phyloP scores from a whole-genome alignment of 176 grass and related monocot genomes.

The Rhynchospora breviuscula region DNA sequence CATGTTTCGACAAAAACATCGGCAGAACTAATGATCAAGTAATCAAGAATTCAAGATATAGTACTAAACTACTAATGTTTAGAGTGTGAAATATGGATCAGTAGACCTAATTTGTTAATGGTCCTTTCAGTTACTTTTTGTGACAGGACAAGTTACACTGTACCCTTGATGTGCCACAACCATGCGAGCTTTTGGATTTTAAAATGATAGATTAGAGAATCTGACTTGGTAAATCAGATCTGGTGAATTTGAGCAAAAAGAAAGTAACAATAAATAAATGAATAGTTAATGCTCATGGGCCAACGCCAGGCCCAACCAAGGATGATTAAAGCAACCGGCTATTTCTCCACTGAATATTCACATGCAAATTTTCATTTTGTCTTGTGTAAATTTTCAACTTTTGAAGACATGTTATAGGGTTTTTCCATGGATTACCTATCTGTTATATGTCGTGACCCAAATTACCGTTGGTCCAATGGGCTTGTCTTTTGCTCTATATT shows the following conservation, averaged over 20 bases:
- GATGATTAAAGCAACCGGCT: not conserved
- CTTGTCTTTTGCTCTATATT: no score
- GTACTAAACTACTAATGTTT: not conserved
- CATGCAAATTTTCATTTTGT: not conserved
- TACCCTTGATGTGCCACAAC: not conserved
- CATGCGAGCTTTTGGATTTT: not conserved
- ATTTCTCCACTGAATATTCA: not conserved
- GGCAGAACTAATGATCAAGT: not conserved
- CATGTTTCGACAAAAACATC: not conserved
- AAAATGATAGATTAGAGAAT: not conserved
- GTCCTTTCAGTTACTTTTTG: not conserved
- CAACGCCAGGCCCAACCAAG: not conserved
- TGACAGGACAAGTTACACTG: not conserved
- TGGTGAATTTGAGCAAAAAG: not conserved
- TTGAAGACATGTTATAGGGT: not conserved
- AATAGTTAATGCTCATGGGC: not conserved
- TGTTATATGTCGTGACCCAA: no score
- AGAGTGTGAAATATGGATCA: not conserved
- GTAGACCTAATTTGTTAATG: not conserved
- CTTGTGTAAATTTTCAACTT: not conserved
- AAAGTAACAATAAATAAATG: not conserved
- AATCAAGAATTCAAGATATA: not conserved
- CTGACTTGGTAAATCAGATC: not conserved
- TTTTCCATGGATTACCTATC: not conserved
- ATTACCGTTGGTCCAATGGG: no score